Percentiles rank a stretch among this genome's conserved stretches.
Conservation (phyloP, 306 rosid species). For the Cicer yamashitae region DNA sequence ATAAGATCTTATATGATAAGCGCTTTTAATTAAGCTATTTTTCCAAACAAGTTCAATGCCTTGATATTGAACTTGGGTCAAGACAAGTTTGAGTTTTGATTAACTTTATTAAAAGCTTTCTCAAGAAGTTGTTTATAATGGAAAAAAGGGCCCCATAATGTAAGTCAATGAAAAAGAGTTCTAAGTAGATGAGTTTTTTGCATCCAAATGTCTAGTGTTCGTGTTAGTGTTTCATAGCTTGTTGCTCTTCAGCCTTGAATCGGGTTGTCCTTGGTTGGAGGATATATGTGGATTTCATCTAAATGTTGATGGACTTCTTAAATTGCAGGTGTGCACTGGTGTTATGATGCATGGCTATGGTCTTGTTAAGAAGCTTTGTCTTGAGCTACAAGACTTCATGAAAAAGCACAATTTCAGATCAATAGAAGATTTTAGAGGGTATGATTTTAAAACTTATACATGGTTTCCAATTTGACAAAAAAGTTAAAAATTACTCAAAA, state of each 20-base stretch:
- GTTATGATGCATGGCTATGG: conserved; percentile 99
- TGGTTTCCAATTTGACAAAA: conserved; percentile 8
- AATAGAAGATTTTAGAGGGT: conserved; percentile 97
- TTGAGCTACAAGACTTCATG: conserved; percentile 91
- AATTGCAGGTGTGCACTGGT: conserved; percentile 88
- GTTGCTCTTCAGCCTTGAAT: background rate
- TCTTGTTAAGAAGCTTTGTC: conserved; percentile 82
- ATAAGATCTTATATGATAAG: too few species aligned
- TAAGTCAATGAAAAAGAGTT: background rate
- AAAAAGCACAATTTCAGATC: conserved; percentile 78
- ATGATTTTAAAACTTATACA: conserved; percentile 25
- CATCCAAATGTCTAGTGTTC: too few species aligned
- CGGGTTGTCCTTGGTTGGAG: background rate
- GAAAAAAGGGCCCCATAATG: background rate
- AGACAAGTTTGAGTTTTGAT: background rate
- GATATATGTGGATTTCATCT: background rate
- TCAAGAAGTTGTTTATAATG: too few species aligned
- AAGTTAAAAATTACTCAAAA: too few species aligned
- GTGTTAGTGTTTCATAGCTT: background rate
- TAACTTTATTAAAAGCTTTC: background rate
- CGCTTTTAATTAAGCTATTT: too few species aligned
- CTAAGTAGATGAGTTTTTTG: background rate
- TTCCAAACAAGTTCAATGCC: too few species aligned
- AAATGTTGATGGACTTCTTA: background rate
- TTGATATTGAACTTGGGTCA: too few species aligned